A percentile compares a stretch with the other conserved stretches of the same genome.
Conservation (phyloP, 225 moss, liverwort and hornwort genomes). For the Sphagnum tenellum region DNA sequence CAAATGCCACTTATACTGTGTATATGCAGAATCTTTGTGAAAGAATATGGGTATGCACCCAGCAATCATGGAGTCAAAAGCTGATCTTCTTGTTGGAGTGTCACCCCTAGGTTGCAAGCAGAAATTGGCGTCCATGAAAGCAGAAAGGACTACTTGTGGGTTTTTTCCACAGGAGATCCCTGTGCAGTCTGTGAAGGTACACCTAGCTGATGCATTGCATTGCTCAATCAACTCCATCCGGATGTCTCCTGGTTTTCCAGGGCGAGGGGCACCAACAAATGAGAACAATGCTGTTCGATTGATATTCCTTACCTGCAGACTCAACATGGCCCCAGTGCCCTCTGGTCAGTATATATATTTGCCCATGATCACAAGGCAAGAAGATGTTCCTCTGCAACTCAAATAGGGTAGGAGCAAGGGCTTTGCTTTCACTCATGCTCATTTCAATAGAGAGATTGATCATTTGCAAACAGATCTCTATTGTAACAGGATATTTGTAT, state of each 20-base stretch:
- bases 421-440: background rate
- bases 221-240: constrained; percentile 36
- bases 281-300: constrained; percentile 19
- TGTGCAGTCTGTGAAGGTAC: constrained; percentile 43
- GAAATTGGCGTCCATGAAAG: constrained; percentile 42
- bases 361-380: background rate
- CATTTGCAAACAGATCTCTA: background rate
- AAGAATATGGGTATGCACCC: constrained; percentile 77
- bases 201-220: constrained; percentile 31
- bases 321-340: background rate
- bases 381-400: background rate
- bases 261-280: constrained; percentile 45
- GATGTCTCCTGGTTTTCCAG: constrained; percentile 16
- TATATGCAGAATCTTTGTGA: constrained; percentile 38
- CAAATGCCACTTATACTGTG: constrained; percentile 57
- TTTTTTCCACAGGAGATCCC: constrained; percentile 54
- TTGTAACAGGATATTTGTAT: too few species aligned
- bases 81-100: constrained; percentile 47
- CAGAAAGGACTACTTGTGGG: constrained; percentile 38
- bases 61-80: constrained; percentile 58
- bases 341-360: background rate
- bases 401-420: background rate
- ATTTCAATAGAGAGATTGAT: background rate
- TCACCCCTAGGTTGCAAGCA: constrained; percentile 68
- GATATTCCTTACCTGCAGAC: background rate